Evolutionary conservation across 768 basidiomycete genomes (phyloP).

Genomic region (Amanita jacksonii): DNA sequence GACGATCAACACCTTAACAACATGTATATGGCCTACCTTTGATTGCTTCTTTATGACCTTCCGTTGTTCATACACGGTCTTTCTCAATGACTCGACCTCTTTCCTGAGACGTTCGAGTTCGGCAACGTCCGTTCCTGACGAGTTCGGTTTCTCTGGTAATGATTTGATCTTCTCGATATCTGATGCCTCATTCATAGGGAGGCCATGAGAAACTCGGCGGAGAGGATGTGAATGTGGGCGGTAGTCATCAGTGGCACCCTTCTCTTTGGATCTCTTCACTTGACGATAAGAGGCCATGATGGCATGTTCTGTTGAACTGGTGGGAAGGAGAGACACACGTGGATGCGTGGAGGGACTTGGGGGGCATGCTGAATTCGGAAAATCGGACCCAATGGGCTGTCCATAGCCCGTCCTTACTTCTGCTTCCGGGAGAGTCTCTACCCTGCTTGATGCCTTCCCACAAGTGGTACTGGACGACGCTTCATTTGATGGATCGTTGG

Average conservation of each 20-base stretch:
- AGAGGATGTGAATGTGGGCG: conserved; percentile 6
- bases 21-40: conserved; percentile 35
- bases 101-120: conserved; percentile 47
- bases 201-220: conserved; percentile 9
- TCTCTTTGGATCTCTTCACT: conserved; percentile 3
- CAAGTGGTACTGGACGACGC: neutral
- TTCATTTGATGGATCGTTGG: neutral
- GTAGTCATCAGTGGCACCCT: neutral
- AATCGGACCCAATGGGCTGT: neutral
- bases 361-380: conserved; percentile 1
- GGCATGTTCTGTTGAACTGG: neutral
- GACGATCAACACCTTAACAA: neutral
- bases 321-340: conserved; percentile 1
- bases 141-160: conserved; percentile 13
- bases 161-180: conserved; percentile 11
- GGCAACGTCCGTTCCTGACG: conserved; percentile 30
- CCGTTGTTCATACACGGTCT: conserved; percentile 34
- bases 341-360: neutral
- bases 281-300: conserved; percentile 5
- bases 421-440: neutral
- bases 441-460: neutral
- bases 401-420: neutral
- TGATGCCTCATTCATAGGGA: conserved; percentile 4
- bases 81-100: conserved; percentile 49
- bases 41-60: conserved; percentile 44